Evolutionary conservation across 208 protist genomes (phyloP), one percentile per base, ranked within the genome.

Genomic region (Vickermania spadyakhi): DNA sequence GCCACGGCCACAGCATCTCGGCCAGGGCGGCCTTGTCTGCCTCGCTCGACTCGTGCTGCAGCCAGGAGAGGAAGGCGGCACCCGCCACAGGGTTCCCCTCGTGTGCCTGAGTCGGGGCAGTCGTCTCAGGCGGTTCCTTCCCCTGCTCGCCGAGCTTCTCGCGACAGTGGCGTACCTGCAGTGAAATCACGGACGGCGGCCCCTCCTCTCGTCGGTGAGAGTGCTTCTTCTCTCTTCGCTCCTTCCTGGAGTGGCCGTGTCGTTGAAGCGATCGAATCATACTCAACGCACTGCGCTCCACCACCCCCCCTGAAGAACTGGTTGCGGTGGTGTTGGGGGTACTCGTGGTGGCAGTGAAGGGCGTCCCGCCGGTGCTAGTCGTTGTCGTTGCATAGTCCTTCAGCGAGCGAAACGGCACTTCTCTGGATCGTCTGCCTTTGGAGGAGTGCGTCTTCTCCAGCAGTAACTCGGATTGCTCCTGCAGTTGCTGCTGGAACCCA

Each of bases 401-500:
- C 21, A 27, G 13, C 25, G 51, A 28, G 51, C 51, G 25, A 5
- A 13, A 22, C 21, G 21, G 13, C 21, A 23, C 7, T 7, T 11
- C 51, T 18, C 21, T 22, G n/a, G n/a, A 55, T 23, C 25, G 11
- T 7, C 51, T 22, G 11, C 25, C n/a, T 7, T 23, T 55, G 51
- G 51, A 5, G 13, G 51, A 18, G 7, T 22, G 21, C 51, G 25
- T 26, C 51, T 22, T 5, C 21, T 7, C 11, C 51, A 5, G 21
- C 51, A 13, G 58, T 50, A 49, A 25, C 28, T 28, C 50, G 51
- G 56, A n/a, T 14, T 59, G 25, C n/a, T 56, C 28, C 53, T 58
- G 51, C 31, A 79, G 51, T n/a, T 70, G 73, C 25, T 36, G 52
- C n/a, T 80, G 36, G 36, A 86, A 28, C 50, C 42, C 64, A 21